A percentile compares a stretch with the other conserved stretches of the same genome.
These are phyloP conservation scores for Lentinula novae-zelandiae DNA, from an alignment of 1,284 basidiomycete genomes.

Conservation along the genomic window DNA sequence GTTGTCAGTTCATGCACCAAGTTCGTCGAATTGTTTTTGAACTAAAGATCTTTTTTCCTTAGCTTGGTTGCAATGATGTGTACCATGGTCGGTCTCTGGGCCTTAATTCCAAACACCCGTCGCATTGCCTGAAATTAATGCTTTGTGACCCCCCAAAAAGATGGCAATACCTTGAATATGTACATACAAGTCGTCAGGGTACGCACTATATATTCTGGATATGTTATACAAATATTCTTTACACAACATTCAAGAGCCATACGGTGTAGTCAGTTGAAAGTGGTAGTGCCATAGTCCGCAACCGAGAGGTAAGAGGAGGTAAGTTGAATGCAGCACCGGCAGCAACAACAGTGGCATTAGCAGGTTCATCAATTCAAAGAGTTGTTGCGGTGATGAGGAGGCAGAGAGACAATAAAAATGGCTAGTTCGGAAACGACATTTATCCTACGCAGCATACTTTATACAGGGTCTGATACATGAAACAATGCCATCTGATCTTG, in stretches of 20 bases:
- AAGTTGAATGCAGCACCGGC: too few species aligned
- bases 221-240: too few species aligned
- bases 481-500: too few species aligned
- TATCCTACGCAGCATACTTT: too few species aligned
- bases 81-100: conserved; percentile 25
- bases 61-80: conserved; percentile 29
- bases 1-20: conserved; percentile 17
- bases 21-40: neutral
- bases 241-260: conserved; percentile 30
- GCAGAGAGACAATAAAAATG: neutral
- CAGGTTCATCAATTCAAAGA: conserved; percentile 17
- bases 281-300: conserved; percentile 41
- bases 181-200: too few species aligned
- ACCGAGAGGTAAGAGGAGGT: conserved; percentile 20
- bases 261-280: conserved; percentile 37
- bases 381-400: neutral
- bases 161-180: neutral
- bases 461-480: too few species aligned
- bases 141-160: too few species aligned
- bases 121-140: neutral
- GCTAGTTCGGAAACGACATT: neutral
- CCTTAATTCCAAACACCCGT: conserved; percentile 21
- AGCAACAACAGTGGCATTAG: conserved; percentile 28
- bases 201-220: too few species aligned
- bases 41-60: neutral